Evolutionary conservation across 176 grass and related monocot species (phyloP).

Genomic region (Hordeum vulgare): DNA sequence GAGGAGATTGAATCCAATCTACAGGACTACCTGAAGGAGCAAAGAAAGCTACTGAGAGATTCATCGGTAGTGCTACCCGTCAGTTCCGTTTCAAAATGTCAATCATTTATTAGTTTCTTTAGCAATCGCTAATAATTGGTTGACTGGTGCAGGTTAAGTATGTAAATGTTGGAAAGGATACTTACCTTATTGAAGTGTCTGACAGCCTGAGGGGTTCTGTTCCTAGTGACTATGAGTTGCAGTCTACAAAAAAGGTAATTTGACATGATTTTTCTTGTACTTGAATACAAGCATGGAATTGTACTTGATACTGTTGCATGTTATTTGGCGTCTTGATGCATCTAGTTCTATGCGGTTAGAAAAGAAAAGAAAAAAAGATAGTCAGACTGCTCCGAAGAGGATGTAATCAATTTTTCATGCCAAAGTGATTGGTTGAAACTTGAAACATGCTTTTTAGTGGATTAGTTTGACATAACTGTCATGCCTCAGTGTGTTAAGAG

Average conservation of each 20-base stretch:
- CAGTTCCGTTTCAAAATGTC: not conserved
- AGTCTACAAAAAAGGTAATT: constrained; percentile 83
- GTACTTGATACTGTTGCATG: not conserved
- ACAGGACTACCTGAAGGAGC: constrained; percentile 70
- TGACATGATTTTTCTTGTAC: not conserved
- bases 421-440: not conserved
- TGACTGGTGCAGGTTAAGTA: constrained; percentile 56
- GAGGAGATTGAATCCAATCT: constrained; percentile 67
- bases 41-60: constrained; percentile 49
- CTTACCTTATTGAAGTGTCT: constrained; percentile 79
- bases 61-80: constrained; percentile 38
- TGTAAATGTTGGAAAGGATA: constrained; percentile 86
- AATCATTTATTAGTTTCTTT: not conserved
- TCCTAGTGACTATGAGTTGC: constrained; percentile 74
- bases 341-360: not conserved
- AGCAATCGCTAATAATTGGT: constrained; percentile 14
- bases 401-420: not conserved
- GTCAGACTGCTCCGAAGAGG: not conserved
- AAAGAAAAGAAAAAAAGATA: not conserved
- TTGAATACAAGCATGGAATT: constrained; percentile 9
- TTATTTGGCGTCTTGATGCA: not conserved
- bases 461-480: not conserved
- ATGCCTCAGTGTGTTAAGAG: not conserved
- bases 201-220: constrained; percentile 58
- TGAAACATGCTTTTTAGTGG: not conserved